Base-by-base conservation (phyloP, 2,329 filamentous ascomycete genomes). In the Colletotrichum musicola region DNA sequence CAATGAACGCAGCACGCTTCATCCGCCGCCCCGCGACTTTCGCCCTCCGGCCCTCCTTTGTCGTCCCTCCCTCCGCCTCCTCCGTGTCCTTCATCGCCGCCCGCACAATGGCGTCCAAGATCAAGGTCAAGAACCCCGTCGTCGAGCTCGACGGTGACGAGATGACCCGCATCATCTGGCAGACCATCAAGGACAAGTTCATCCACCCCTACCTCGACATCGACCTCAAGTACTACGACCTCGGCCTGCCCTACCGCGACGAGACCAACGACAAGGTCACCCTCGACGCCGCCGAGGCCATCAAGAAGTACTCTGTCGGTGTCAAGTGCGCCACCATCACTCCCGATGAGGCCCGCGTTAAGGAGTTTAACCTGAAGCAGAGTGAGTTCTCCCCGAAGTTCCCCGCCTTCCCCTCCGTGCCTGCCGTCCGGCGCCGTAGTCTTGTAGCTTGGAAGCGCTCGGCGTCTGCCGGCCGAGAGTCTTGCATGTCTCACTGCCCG, bases 321-420 rank as follows among this genome's bases (percentile, higher is more conserved):
- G 94, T 99, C 85, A 99, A 99, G 88, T 99, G 96, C 83, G 96
- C 96, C 73, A 99, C 96, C 80, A 99, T 99, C 85, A 99, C 96
- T 50, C 96, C 96, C 46, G 96, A 99, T 80, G 96, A 99, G 89
- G 92, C 90, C 72, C 92, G 96, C 80, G 95, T 99, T 35, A 89
- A 98, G 86, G 96, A 98, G 84, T 99, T 98, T 84, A 95, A 98
- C 80, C 89, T 99, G 75, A 99, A 98, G 92, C 91, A 98, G 86
- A 98, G 92, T 95, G 84, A 81, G 91, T 81, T 70, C 42, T 56
- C 35, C 38, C 40, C 10, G 16, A n/a, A 7, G 6, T 9, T 13
- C 16, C 40, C 5, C 40, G 40, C 16, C 16, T n/a, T 42, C 6
- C 16, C 16, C 40, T 42, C 40, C 40, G 40, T 42, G 16, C 5